A percentile compares a stretch with the other conserved stretches of the same genome.
phyloP scores from a whole-genome alignment of 352 stramenopile species.

The Thraustochytrium sp. region DNA sequence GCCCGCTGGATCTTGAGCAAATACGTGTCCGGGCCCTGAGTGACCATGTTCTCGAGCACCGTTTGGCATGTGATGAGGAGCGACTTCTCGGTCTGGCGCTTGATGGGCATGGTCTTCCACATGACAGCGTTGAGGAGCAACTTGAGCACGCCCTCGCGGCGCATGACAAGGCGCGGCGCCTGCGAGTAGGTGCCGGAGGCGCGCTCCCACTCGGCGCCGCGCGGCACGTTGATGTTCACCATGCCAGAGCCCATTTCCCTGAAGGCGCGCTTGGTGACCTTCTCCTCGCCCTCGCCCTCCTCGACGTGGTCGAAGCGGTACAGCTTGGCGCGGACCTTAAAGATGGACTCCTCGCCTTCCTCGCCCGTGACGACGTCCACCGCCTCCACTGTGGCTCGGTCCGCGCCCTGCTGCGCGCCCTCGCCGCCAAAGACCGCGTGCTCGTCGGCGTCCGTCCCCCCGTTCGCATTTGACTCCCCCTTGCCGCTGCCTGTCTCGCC shows the following conservation, averaged over 20 bases:
- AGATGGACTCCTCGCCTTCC: slow-evolving; percentile 39
- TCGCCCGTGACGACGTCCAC: not conserved
- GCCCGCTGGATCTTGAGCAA: not conserved
- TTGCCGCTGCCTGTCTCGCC: not conserved
- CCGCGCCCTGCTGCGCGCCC: not conserved
- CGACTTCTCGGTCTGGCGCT: slow-evolving; percentile 7
- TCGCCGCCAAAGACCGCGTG: not conserved
- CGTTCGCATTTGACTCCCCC: not conserved
- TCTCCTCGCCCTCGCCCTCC: not conserved
- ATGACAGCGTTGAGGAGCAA: slow-evolving; percentile 39
- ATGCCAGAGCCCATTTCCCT: slow-evolving; percentile 12
- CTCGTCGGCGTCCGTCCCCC: not conserved
- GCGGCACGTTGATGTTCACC: slow-evolving; percentile 9
- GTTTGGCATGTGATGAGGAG: slow-evolving; percentile 36
- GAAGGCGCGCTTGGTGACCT: not conserved
- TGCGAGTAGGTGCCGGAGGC: not conserved
- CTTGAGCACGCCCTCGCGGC: slow-evolving; percentile 40
- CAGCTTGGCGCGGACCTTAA: slow-evolving; percentile 33
- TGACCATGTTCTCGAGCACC: not conserved
- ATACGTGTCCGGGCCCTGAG: not conserved
- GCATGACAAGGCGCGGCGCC: slow-evolving; percentile 23
- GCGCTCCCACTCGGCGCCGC: not conserved
- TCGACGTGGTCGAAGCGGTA: slow-evolving; percentile 20
- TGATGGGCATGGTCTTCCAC: slow-evolving; percentile 22
- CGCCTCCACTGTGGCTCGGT: not conserved